Conservation (phyloP, 2,329 filamentous ascomycete genomes). For the Fusarium sp. region DNA sequence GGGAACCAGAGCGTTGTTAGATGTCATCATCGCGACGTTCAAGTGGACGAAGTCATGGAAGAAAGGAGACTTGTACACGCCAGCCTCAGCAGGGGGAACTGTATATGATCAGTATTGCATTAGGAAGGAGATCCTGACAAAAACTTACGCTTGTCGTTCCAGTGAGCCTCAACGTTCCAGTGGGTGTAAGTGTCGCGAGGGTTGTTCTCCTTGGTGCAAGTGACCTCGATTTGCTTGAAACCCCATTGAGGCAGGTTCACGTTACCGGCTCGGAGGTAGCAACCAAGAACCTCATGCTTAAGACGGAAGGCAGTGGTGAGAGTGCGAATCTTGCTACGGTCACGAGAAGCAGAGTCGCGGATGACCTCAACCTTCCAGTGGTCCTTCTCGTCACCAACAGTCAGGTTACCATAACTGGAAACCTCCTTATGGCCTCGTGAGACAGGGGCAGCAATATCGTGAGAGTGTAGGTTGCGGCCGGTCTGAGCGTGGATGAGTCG, state of each 20-base stretch:
- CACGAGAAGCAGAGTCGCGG: slow-evolving; percentile 85
- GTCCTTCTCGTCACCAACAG: slow-evolving; percentile 95
- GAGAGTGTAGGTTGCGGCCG: slow-evolving; percentile 96
- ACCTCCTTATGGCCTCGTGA: slow-evolving; percentile 93
- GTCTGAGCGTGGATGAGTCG: slow-evolving; percentile 95
- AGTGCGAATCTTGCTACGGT: slow-evolving; percentile 86
- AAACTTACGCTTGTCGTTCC: slow-evolving; percentile 87
- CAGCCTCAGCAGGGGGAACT: slow-evolving; percentile 91
- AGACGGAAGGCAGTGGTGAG: slow-evolving; percentile 94
- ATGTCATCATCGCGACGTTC: slow-evolving; percentile 99
- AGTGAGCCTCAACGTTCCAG: slow-evolving; percentile 98
- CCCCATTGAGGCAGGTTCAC: slow-evolving; percentile 98
- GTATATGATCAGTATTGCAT: slow-evolving; percentile 28
- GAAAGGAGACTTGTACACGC: slow-evolving; percentile 96
- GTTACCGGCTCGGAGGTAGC: slow-evolving; percentile 94
- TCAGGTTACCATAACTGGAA: slow-evolving; percentile 94
- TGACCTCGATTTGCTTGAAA: slow-evolving; percentile 99
- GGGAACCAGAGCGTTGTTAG: slow-evolving; percentile 96
- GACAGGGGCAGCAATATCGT: slow-evolving; percentile 87
- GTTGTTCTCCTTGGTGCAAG: slow-evolving; percentile 92
- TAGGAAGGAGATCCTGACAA: neutral
- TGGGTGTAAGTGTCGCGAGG: slow-evolving; percentile 94
- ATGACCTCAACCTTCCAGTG: slow-evolving; percentile 97
- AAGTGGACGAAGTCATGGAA: slow-evolving; percentile 97
- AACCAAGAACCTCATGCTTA: slow-evolving; percentile 82